Base-by-base conservation (phyloP, 257 asterid species). In the Plantago elongata region DNA sequence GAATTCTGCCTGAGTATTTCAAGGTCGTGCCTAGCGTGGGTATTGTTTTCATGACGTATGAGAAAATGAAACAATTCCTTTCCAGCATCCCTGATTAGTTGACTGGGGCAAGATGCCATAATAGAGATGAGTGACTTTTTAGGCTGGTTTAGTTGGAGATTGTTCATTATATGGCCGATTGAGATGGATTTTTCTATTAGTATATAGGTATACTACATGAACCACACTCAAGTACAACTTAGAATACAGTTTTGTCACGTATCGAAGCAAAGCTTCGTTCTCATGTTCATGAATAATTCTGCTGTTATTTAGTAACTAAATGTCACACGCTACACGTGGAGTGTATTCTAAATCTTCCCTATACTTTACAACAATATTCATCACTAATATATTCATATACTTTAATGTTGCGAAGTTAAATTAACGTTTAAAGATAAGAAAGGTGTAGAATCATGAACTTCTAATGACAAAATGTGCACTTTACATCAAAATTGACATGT, bases 11-110 rank as follows among this genome's bases (percentile, higher is more conserved):
- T 5, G 95, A 88, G 72, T 85, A 79, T 62, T 83, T 78, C 92
- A 88, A 88, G 77, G 94, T 83, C 15, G 96, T 85, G 54, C 96
- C 96, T 2, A 77, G 92, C 51, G 86, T 88, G 18, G 81, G 92
- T 45, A 88, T 88, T 14, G 88, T 88, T 54, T 88, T 85, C 72
- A 85, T 85, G 96, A 88, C 96, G 5, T 88, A 85, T 27, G 95
- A 88, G 65, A 85, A 81, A 74, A 42, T 81, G 83, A 88, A 84
- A 82, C 85, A 84, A 77, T 43, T 88, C 45, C 80, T 84, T 30
- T 81, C 89, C 45, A 65, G 51, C 63, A 70, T 80, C 43, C 82
- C 87, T 49, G 75, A 60, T 61, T 22, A 69, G 79, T 52, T 78
- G 72, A 72, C 46, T 1, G 83, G 47, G 71, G 51, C 62, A 63